Base-by-base conservation (phyloP, 495 filamentous ascomycete species). In the Lepraria neglecta region DNA sequence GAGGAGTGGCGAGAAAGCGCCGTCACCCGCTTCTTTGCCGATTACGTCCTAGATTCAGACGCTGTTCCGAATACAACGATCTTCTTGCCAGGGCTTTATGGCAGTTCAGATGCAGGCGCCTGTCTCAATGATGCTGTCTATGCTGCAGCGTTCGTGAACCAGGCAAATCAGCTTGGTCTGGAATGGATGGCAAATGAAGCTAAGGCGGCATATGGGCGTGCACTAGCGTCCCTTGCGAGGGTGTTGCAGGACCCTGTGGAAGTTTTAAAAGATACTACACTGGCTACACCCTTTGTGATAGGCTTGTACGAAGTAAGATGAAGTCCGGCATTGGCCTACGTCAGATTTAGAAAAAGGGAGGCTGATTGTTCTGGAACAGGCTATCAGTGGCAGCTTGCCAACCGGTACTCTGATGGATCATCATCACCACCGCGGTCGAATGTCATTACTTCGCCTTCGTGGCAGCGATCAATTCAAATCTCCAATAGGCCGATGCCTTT, bases 81-180 rank as follows among this genome's bases (percentile, higher is more conserved):
- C 47, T 51, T 51, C 27, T 51, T 51, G 47, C 47, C 47, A 19
- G 47, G 47, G 47, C 47, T 51, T 28, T 51, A 51, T 51, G 47
- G 47, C 47, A n/a, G 17, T n/a, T 28, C 47, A 6, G 47, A 51
- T 19, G 47, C 47, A 28, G 47, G 47, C 47, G 47, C 47, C 47
- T 51, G 47, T 51, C 47, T 51, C 47, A 51, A 51, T 51, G 47
- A 51, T 51, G 47, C 47, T 51, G 47, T 51, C 47, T 51, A 28
- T 51, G 47, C 47, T 51, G 47, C 47, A 51, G 47, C 47, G 47
- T 51, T 51, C 47, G 47, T 51, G 47, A 51, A 51, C 47, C 47
- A 51, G 47, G 47, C 47, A 51, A 51, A 51, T 51, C 47, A 51
- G 47, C 47, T 51, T 51, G 47, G 47, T 51, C 47, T 51, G 47